Evolutionary conservation across 2,329 filamentous ascomycete genomes (phyloP).

Genomic region (Hypoxylon sp.): DNA sequence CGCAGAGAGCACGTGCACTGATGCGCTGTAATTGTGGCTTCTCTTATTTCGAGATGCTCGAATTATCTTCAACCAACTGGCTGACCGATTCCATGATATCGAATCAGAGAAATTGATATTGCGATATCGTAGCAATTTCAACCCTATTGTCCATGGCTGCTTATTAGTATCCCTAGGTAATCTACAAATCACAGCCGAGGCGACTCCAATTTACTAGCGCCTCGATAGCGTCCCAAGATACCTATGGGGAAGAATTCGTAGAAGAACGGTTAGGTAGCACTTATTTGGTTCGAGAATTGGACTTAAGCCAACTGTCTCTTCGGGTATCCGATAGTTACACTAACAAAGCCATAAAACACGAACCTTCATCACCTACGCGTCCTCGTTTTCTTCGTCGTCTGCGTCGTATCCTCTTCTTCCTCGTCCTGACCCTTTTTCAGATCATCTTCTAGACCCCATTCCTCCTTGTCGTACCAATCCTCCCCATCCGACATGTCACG

Average conservation of each 20-base stretch:
- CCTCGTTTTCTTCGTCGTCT: slow-evolving; percentile 73
- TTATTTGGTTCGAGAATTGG: slow-evolving; percentile 17
- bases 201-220: background rate
- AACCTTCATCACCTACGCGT: slow-evolving; percentile 63
- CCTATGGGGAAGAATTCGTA: background rate
- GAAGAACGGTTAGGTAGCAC: background rate
- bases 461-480: slow-evolving; percentile 89
- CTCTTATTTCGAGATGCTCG: background rate
- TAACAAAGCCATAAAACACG: slow-evolving; percentile 16
- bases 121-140: slow-evolving; percentile 12
- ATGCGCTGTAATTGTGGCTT: slow-evolving; percentile 21
- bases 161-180: background rate
- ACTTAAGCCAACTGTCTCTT: slow-evolving; percentile 24
- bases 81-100: slow-evolving; percentile 4
- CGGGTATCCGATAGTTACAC: slow-evolving; percentile 43
- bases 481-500: slow-evolving; percentile 88
- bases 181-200: background rate
- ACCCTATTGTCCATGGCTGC: background rate
- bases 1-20: slow-evolving; percentile 34
- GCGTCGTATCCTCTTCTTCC: slow-evolving; percentile 80
- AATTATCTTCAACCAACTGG: slow-evolving; percentile 13
- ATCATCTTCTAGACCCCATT: slow-evolving; percentile 81
- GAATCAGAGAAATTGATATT: slow-evolving; percentile 1
- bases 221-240: background rate
- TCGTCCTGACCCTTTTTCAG: slow-evolving; percentile 86